Evolutionary conservation across 257 asterid genomes (phyloP), one percentile per base, ranked within the genome.

Genomic region (Przewalskia tangutica): DNA sequence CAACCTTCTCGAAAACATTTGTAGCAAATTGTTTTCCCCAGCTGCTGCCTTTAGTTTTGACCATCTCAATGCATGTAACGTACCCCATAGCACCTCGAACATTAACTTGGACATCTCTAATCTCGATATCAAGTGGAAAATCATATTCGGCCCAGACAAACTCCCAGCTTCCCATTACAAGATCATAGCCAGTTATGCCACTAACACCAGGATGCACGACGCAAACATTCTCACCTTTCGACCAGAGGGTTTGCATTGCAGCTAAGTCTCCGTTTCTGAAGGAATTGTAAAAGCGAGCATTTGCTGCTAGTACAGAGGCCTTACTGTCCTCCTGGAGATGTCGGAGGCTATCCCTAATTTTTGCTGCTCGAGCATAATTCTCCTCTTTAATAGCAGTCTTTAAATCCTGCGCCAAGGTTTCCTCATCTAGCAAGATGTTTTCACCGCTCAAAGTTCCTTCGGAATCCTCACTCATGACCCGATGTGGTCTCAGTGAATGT

Each of bases 171-270:
- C 99, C 99, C 99, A 94, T 94, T 48, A 96, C 97, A 3, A 94
- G 97, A 84, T 96, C 99, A 79, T 96, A 76, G 2, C 98, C 97
- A 10, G 97, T 88, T 82, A 96, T 96, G 70, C 99, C 99, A 50
- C 98, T 96, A 80, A 96, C 99, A 38, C 99, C 99, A 0, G 99
- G 98, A 86, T 96, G 99, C 46, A 96, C 99, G 20, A 94, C 98
- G 14, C 99, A 94, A 27, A 89, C 98, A 34, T 92, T 90, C 51
- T 91, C 94, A 11, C 94, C 93, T 83, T 90, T 94, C 3, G 98
- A 91, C 97, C 98, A 96, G 44, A 96, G 92, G 65, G 91, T 85
- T 83, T 93, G 94, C 99, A 96, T 91, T 1, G 98, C 87, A 66
- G 94, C 99, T 80, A 93, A 81, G 83, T 94, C 91, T 14, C 99